A percentile compares a stretch with the other conserved stretches of the same genome.
These are phyloP conservation scores for Fusarium nanum DNA, from an alignment of 2,329 filamentous ascomycete species.

Conservation along the genomic window DNA sequence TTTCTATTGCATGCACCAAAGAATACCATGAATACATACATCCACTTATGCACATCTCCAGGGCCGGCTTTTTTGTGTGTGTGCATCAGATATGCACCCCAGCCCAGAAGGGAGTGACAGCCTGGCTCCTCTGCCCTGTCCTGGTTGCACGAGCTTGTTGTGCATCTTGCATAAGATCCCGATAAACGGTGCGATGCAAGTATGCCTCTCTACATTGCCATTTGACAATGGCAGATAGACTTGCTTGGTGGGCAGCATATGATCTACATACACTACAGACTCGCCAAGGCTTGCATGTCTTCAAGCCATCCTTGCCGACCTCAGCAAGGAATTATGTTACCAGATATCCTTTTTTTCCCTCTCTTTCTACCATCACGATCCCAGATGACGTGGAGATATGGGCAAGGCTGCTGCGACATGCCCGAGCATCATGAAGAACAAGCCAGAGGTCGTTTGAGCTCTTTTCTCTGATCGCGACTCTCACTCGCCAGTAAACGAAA, in stretches of 20 bases:
- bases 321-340: background rate
- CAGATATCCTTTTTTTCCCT: background rate
- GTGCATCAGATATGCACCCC: conserved; percentile 39
- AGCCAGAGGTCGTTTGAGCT: conserved; percentile 9
- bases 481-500: conserved; percentile 15
- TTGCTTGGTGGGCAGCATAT: conserved; percentile 42
- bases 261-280: conserved; percentile 44
- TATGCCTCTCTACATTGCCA: conserved; percentile 30
- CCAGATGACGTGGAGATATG: conserved; percentile 4
- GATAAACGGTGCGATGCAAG: conserved; percentile 42
- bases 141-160: conserved; percentile 43
- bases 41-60: conserved; percentile 40
- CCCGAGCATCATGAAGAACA: conserved; percentile 21
- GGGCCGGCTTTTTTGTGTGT: conserved; percentile 31
- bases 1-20: conserved; percentile 32
- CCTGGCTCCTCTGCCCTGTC: conserved; percentile 38
- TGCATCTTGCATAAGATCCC: conserved; percentile 46
- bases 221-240: conserved; percentile 30
- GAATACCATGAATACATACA: conserved; percentile 23
- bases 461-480: conserved; percentile 1
- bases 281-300: conserved; percentile 32
- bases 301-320: background rate
- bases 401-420: conserved; percentile 1
- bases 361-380: conserved; percentile 3
- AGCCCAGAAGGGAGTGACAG: conserved; percentile 28